These are phyloP conservation scores for Backusella tuberculispora DNA, from an alignment of 192 early-diverging fungal genomes.

Conservation along the genomic window DNA sequence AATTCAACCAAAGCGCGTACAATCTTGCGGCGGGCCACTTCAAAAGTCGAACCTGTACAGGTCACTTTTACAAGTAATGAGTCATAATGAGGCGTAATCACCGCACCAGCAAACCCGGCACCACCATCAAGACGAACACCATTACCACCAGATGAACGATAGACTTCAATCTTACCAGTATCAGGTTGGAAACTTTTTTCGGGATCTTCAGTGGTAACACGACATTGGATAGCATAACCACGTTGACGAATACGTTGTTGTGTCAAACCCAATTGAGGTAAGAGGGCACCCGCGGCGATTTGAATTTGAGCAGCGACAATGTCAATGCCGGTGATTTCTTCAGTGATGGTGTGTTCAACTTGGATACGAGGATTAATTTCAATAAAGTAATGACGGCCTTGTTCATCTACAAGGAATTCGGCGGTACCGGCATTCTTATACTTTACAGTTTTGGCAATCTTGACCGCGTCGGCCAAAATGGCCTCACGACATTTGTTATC, in stretches of 20 bases:
- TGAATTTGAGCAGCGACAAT: slow-evolving; percentile 65
- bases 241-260: slow-evolving; percentile 39
- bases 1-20: slow-evolving; percentile 90
- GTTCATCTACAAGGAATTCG: slow-evolving; percentile 62
- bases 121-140: slow-evolving; percentile 38
- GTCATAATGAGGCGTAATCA: slow-evolving; percentile 95
- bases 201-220: slow-evolving; percentile 66
- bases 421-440: slow-evolving; percentile 67
- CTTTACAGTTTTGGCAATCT: slow-evolving; percentile 51
- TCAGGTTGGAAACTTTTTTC: slow-evolving; percentile 61
- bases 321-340: slow-evolving; percentile 62
- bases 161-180: slow-evolving; percentile 59
- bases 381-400: slow-evolving; percentile 60
- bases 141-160: slow-evolving; percentile 39
- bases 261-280: slow-evolving; percentile 41
- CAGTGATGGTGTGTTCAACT: slow-evolving; percentile 70
- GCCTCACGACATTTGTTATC: slow-evolving; percentile 45
- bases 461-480: slow-evolving; percentile 51
- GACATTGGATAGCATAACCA: slow-evolving; percentile 62
- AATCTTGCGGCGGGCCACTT: slow-evolving; percentile 88
- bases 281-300: slow-evolving; percentile 58
- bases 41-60: slow-evolving; percentile 84
- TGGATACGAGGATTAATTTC: slow-evolving; percentile 72
- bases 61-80: slow-evolving; percentile 94
- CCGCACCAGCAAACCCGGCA: slow-evolving; percentile 82